Evolutionary conservation across 257 asterid species (phyloP).

Genomic region (Dorcoceras hygrometricum): DNA sequence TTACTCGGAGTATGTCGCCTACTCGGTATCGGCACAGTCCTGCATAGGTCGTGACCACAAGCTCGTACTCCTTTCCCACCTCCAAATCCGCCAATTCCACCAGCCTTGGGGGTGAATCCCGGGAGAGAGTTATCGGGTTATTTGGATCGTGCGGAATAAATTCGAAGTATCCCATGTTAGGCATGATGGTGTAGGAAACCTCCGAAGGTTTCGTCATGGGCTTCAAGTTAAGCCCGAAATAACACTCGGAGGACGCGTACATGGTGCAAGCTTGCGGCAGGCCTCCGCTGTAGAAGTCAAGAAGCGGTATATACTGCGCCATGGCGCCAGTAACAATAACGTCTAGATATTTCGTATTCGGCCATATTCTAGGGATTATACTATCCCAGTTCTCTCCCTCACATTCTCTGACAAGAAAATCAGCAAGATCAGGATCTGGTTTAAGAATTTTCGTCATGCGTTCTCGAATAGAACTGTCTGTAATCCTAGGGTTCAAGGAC

Average conservation of each 20-base stretch:
- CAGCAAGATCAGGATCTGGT: conserved; percentile 50
- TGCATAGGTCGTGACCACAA: conserved; percentile 65
- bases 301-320: conserved; percentile 38
- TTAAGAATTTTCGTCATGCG: conserved; percentile 39
- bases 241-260: conserved; percentile 48
- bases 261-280: conserved; percentile 39
- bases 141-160: conserved; percentile 54
- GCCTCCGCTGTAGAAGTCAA: conserved; percentile 41
- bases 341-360: conserved; percentile 32
- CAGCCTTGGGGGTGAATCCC: conserved; percentile 40
- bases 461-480: conserved; percentile 32
- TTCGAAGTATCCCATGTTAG: conserved; percentile 89
- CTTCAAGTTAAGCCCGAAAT: conserved; percentile 40
- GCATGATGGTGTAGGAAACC: conserved; percentile 78
- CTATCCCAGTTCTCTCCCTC: conserved; percentile 56
- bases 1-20: conserved; percentile 77
- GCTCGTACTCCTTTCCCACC: conserved; percentile 70
- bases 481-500: conserved; percentile 41
- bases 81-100: conserved; percentile 70
- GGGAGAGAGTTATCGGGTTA: conserved; percentile 26
- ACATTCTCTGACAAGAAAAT: conserved; percentile 45
- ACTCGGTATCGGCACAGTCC: conserved; percentile 76
- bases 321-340: conserved; percentile 37
- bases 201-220: conserved; percentile 64
- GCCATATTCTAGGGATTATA: conserved; percentile 32